phyloP scores from a whole-genome alignment of 2,329 filamentous ascomycete genomes.

The Arthrobotrys conoides region DNA sequence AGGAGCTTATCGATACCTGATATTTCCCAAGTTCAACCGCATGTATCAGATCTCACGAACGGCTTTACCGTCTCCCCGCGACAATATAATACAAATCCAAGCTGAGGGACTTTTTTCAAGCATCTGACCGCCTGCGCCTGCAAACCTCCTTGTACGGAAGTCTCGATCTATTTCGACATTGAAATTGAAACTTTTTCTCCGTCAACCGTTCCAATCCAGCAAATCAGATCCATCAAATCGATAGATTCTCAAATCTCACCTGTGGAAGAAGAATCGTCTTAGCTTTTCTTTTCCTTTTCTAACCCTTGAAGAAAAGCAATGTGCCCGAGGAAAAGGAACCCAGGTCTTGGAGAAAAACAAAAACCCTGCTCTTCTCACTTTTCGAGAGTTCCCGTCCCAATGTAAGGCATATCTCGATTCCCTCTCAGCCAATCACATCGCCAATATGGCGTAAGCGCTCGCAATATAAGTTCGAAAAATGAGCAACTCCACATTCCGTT shows the following conservation, averaged over 20 bases:
- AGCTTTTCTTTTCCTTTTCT: conserved; percentile 1
- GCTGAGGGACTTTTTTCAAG: conserved; percentile 31
- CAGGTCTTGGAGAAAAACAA: conserved; percentile 27
- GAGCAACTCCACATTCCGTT: conserved; percentile 60
- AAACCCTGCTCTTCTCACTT: conserved; percentile 43
- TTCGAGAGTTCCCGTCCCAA: conserved; percentile 51
- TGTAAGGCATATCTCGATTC: conserved; percentile 55
- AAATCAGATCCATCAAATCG: conserved; percentile 55
- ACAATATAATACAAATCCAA: conserved; percentile 26
- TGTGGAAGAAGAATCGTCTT: background rate
- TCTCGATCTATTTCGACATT: conserved; percentile 36
- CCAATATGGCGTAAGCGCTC: conserved; percentile 61
- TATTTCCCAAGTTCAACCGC: conserved; percentile 22
- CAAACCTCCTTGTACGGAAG: conserved; percentile 44
- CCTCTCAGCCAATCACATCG: conserved; percentile 55
- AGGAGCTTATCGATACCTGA: conserved; percentile 47
- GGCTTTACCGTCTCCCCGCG: conserved; percentile 46
- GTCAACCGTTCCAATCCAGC: conserved; percentile 51
- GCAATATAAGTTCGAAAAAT: conserved; percentile 50
- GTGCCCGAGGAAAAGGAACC: conserved; percentile 33
- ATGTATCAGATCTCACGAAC: conserved; percentile 50
- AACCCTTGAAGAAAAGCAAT: conserved; percentile 33
- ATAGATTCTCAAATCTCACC: conserved; percentile 45
- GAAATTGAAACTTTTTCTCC: conserved; percentile 35
- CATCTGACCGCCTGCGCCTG: conserved; percentile 58